Base-by-base conservation (phyloP, 2,329 filamentous ascomycete species). In the Verticillium isaacii region DNA sequence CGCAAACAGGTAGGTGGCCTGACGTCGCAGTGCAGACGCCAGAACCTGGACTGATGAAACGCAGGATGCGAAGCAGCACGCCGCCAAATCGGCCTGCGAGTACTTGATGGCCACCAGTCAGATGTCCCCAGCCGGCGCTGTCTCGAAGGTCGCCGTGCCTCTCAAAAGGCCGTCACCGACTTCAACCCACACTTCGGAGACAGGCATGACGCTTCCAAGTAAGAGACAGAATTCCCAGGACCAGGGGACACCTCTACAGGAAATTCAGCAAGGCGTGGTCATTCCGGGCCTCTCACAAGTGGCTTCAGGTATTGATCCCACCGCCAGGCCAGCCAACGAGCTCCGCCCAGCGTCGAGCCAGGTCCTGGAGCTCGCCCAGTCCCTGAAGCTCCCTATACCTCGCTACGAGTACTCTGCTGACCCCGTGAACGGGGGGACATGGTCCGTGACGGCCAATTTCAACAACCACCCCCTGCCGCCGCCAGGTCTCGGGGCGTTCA, bases 1-100 rank as follows among this genome's bases (percentile, higher is more conserved):
- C 73, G 68, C 32, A 85, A 85, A 66, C 85, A 82, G 74, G 79
- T 73, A 59, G 32, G 66, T 55, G 6, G 14, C n/a, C 32, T 39
- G 32, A 32, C n/a, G 25, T 39, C 6, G 19, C 2, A 56, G 7
- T 29, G 5, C 29, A 23, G 23, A 14, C 15, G 25, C 57, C 45
- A 50, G 45, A 8, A 5, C 11, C 19, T 8, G 23, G 1, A n/a
- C 45, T 50, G 14, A 56, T n/a, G 14, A 59, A 45, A n/a, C 7
- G 52, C 57, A 78, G 72, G 69, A 79, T 39, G 82, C 84, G 29
- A 85, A 82, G 69, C 75, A 79, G 63, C 84, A 80, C 64, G 83
- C 84, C 0, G 82, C 83, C 25, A 78, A 77, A 66, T 76, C 75
- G 14, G 82, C 82, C 29, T 66, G 80, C 25, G 69, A 75, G 8